Evolutionary conservation across 2,329 filamentous ascomycete species (phyloP).

Genomic region (Anthostomella pinea): DNA sequence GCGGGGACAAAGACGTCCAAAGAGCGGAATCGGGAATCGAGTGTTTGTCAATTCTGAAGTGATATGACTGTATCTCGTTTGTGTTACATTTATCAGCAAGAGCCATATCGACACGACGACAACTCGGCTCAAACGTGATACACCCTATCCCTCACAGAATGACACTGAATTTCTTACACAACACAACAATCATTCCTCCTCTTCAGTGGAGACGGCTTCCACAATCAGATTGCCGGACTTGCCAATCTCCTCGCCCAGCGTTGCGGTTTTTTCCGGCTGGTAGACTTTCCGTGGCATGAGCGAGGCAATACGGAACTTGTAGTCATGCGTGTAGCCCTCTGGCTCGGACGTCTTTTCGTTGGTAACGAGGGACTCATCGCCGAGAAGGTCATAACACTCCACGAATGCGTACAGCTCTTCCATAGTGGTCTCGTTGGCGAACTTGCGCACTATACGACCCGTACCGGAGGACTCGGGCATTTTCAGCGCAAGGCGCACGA

Average conservation of each 20-base stretch:
- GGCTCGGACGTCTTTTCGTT: conserved; percentile 45
- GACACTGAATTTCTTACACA: not conserved
- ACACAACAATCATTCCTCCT: conserved; percentile 22
- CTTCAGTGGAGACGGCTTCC: conserved; percentile 62
- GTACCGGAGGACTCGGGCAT: conserved; percentile 59
- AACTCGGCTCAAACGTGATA: too few species aligned
- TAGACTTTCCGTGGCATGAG: conserved; percentile 83
- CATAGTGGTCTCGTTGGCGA: conserved; percentile 64
- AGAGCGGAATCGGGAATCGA: too few species aligned
- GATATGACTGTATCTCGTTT: too few species aligned
- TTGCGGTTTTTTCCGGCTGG: conserved; percentile 62
- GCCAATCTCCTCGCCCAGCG: conserved; percentile 71
- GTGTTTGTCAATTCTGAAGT: too few species aligned
- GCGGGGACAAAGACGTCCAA: too few species aligned
- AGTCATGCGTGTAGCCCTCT: conserved; percentile 72
- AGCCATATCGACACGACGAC: too few species aligned
- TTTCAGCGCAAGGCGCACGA: conserved; percentile 68
- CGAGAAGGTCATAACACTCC: conserved; percentile 75
- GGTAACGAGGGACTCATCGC: conserved; percentile 33
- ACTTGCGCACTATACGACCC: conserved; percentile 74
- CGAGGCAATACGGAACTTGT: conserved; percentile 80
- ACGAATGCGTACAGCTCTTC: conserved; percentile 96
- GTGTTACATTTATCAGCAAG: too few species aligned
- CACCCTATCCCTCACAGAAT: too few species aligned
- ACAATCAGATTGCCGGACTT: conserved; percentile 86